phyloP scores from a whole-genome alignment of 2,329 filamentous ascomycete genomes.

The Talaromyces sp. region DNA sequence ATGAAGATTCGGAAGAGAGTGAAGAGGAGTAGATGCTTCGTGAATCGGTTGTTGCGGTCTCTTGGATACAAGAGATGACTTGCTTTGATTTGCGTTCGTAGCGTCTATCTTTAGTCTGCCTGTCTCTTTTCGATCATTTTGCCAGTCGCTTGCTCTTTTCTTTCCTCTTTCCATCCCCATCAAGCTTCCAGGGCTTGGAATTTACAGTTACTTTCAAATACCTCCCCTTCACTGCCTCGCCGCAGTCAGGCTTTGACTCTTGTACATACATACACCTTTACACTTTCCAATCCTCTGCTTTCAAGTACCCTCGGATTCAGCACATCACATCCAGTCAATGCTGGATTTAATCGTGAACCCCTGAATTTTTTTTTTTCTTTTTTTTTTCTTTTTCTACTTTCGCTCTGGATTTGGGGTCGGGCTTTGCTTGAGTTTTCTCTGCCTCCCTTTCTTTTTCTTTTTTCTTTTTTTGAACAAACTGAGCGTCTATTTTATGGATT shows the following conservation, averaged over 20 bases:
- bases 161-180: background rate
- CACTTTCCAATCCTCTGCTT: conserved; percentile 6
- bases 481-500: background rate
- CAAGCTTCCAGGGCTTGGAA: background rate
- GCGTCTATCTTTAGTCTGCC: conserved; percentile 19
- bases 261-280: conserved; percentile 21
- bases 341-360: conserved; percentile 17
- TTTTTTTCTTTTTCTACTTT: background rate
- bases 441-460: conserved; percentile 3
- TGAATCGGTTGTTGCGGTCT: conserved; percentile 1
- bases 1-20: conserved; percentile 51
- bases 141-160: background rate
- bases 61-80: conserved; percentile 6
- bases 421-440: conserved; percentile 16
- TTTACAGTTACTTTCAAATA: conserved; percentile 1
- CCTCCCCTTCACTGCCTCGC: background rate
- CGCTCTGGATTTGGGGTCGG: conserved; percentile 10
- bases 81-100: conserved; percentile 27
- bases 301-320: conserved; percentile 14
- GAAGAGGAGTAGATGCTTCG: conserved; percentile 48
- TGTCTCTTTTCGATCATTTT: conserved; percentile 2
- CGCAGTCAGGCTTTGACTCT: background rate
- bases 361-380: background rate
- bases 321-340: conserved; percentile 7
- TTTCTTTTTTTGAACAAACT: too few relatives aligned